Percentiles rank a stretch among this genome's conserved stretches.
phyloP scores from a whole-genome alignment of 768 basidiomycete genomes.

The Pleurotus citrinopileatus region DNA sequence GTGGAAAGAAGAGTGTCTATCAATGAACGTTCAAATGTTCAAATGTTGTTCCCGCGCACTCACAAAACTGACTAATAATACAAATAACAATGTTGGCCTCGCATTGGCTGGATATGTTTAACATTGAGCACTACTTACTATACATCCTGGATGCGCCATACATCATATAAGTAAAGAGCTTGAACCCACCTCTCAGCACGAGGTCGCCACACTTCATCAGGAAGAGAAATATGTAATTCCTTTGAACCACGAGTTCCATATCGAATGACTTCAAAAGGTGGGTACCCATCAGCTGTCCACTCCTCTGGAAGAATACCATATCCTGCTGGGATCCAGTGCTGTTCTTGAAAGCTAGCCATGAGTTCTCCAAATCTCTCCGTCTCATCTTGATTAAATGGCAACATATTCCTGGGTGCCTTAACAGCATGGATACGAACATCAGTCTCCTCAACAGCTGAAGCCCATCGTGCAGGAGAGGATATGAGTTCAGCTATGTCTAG shows the following conservation, averaged over 20 bases:
- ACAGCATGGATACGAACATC: constrained; percentile 3
- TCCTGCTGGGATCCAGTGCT: constrained; percentile 9
- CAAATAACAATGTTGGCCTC: too few species aligned
- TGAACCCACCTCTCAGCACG: constrained; percentile 14
- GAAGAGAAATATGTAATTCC: constrained; percentile 7
- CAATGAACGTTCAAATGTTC: too few species aligned
- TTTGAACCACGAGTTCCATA: constrained; percentile 6
- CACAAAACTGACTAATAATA: too few species aligned
- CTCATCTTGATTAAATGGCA: neutral
- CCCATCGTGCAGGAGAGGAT: neutral
- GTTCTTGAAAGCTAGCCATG: neutral
- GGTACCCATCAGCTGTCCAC: constrained; percentile 14
- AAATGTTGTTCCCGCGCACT: too few species aligned
- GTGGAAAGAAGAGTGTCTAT: too few species aligned
- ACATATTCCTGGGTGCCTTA: neutral
- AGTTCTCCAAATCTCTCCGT: neutral
- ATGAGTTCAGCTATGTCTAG: neutral
- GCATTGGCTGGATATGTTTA: too few species aligned
- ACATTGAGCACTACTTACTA: too few species aligned
- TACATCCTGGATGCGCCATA: neutral
- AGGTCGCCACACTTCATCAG: constrained; percentile 12
- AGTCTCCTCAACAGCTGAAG: neutral
- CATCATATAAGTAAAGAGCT: neutral
- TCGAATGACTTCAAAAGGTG: constrained; percentile 7
- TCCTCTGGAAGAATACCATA: constrained; percentile 17